phyloP scores from a whole-genome alignment of 2,329 filamentous ascomycete species.

The Phoma sp. region DNA sequence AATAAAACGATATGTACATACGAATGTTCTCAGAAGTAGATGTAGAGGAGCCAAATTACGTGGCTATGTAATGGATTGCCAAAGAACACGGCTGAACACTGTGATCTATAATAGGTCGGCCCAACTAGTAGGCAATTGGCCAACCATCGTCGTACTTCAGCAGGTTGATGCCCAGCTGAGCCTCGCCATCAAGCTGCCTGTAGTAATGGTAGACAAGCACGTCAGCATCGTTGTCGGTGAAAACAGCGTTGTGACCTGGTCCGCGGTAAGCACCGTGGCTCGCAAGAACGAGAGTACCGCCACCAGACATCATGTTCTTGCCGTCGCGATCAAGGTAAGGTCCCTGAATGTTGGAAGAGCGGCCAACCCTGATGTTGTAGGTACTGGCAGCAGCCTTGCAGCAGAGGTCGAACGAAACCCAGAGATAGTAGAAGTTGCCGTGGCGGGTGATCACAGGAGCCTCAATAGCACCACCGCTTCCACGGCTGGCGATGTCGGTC shows the following conservation, averaged over 20 bases:
- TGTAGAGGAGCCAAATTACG: too few species aligned
- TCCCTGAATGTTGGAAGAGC: constrained; percentile 56
- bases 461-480: constrained; percentile 58
- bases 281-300: constrained; percentile 63
- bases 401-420: constrained; percentile 65
- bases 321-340: constrained; percentile 62
- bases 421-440: constrained; percentile 65
- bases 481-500: constrained; percentile 59
- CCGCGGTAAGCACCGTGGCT: constrained; percentile 65
- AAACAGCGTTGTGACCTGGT: constrained; percentile 66
- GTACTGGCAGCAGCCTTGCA: constrained; percentile 62
- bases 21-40: too few species aligned
- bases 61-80: too few species aligned
- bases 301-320: constrained; percentile 56
- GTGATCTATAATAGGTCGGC: too few species aligned
- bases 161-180: constrained; percentile 56
- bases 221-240: constrained; percentile 53
- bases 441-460: constrained; percentile 60
- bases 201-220: constrained; percentile 17
- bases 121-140: constrained; percentile 36
- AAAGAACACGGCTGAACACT: too few species aligned
- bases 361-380: constrained; percentile 67
- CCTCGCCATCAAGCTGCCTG: constrained; percentile 51
- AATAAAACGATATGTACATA: too few species aligned
- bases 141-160: constrained; percentile 53